phyloP scores from a whole-genome alignment of 2,329 filamentous ascomycete genomes.

The Ceratocystis harringtonii region DNA sequence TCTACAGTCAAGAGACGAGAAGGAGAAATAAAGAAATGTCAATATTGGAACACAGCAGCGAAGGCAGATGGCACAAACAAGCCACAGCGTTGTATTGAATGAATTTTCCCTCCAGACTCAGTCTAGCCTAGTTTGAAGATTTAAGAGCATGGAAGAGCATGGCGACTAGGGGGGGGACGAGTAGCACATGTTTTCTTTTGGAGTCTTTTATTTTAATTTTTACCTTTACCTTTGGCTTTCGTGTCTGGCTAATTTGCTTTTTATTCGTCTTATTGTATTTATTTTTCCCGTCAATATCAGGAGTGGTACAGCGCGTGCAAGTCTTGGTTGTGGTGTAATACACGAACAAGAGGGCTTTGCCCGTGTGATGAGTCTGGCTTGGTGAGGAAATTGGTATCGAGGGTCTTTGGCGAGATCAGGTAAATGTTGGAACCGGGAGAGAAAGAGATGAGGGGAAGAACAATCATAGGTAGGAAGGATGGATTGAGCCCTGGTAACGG shows the following conservation, averaged over 20 bases:
- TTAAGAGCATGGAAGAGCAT: background rate
- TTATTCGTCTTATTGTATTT: no score
- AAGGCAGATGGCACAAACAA: background rate
- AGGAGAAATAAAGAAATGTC: background rate
- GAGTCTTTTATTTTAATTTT: background rate
- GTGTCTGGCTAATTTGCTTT: no score
- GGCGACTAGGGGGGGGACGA: background rate
- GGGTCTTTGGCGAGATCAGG: background rate
- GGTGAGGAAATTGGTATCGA: background rate
- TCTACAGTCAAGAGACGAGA: background rate
- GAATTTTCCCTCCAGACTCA: background rate
- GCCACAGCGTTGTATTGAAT: background rate
- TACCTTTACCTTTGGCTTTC: background rate
- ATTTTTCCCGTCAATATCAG: no score
- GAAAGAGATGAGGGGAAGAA: background rate
- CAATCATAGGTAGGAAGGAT: background rate
- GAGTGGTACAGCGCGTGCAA: background rate
- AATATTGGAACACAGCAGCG: background rate
- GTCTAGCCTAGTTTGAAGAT: background rate
- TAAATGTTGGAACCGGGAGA: background rate
- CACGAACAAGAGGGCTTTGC: background rate
- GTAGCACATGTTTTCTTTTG: background rate
- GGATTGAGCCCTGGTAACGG: background rate
- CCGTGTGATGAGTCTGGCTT: background rate
- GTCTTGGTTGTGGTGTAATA: background rate